A percentile compares a stretch with the other conserved stretches of the same genome.
Conservation (phyloP, 495 filamentous ascomycete species). For the Bacidia rubella region DNA sequence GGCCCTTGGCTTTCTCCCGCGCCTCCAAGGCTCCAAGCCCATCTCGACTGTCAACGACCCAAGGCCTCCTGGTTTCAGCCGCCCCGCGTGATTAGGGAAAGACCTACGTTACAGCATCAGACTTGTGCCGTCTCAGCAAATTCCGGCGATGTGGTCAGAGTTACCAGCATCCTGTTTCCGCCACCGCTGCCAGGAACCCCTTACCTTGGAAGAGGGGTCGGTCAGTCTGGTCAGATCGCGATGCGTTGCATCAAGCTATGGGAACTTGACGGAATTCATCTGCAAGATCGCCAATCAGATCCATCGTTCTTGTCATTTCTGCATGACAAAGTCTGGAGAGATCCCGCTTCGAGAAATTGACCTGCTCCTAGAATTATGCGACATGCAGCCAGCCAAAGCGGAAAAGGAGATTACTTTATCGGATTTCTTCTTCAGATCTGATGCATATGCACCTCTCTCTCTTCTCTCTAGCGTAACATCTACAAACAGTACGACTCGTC, state of each 20-base stretch:
- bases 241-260: background rate
- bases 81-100: background rate
- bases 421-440: background rate
- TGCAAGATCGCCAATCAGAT: background rate
- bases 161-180: too few species aligned
- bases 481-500: background rate
- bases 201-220: background rate
- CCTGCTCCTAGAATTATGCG: background rate
- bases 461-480: background rate
- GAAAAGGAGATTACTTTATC: background rate
- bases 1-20: too few species aligned
- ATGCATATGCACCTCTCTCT: background rate
- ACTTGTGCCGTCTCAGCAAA: slow-evolving; percentile 1
- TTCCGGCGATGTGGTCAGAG: too few species aligned
- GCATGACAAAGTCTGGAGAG: background rate
- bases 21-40: too few species aligned
- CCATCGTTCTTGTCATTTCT: background rate
- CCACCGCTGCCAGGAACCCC: background rate
- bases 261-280: background rate
- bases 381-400: background rate
- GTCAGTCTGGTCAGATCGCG: background rate
- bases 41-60: too few species aligned
- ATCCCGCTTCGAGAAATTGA: background rate
- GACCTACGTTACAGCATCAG: background rate
- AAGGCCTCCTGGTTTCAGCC: background rate